A percentile compares a stretch with the other conserved stretches of the same genome.
These are phyloP conservation scores for Xylaria sp. DNA, from an alignment of 2,329 filamentous ascomycete species.

Conservation along the genomic window DNA sequence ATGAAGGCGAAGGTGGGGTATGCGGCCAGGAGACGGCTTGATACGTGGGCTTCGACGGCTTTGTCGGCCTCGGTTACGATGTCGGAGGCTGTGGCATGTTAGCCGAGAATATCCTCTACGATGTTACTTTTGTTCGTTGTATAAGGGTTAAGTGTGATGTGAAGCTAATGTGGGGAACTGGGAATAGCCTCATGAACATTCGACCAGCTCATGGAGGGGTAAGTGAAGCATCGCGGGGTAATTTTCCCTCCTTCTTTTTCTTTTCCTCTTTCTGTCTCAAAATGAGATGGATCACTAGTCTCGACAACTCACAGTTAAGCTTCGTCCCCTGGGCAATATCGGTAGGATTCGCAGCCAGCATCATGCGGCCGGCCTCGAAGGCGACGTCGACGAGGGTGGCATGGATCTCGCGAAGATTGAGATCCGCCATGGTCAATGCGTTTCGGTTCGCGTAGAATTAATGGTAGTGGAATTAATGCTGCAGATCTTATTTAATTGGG, in stretches of 20 bases:
- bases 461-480: too few species aligned
- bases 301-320: slow-evolving; percentile 52
- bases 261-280: background rate
- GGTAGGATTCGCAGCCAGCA: slow-evolving; percentile 55
- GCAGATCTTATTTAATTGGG: too few species aligned
- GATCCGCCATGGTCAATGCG: slow-evolving; percentile 40
- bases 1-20: slow-evolving; percentile 61
- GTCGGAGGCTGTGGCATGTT: slow-evolving; percentile 50
- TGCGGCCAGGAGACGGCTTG: slow-evolving; percentile 42
- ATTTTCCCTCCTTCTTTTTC: background rate
- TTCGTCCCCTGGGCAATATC: slow-evolving; percentile 55
- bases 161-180: background rate
- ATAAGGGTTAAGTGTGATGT: background rate
- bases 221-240: background rate
- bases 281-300: background rate
- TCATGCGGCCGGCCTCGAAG: slow-evolving; percentile 60
- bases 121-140: background rate
- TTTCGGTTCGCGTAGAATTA: background rate
- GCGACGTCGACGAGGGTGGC: slow-evolving; percentile 56
- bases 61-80: slow-evolving; percentile 65
- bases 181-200: background rate
- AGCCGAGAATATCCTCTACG: too few species aligned
- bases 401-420: slow-evolving; percentile 57
- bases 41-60: slow-evolving; percentile 59
- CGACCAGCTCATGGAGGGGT: background rate